Conservation (phyloP, 805 yeast genomes). For the Ogataea pilisensis region DNA sequence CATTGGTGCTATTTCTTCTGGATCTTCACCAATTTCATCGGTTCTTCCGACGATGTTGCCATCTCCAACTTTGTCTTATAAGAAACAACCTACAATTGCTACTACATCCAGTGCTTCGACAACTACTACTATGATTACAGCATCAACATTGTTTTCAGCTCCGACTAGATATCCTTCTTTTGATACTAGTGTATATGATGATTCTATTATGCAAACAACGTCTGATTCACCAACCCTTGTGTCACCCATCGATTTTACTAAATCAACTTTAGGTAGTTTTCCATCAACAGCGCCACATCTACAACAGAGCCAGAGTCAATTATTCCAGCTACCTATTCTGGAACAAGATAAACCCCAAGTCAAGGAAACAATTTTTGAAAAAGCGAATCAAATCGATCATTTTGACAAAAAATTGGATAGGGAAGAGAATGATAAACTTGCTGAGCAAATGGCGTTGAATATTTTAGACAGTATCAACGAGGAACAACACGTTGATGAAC, state of each 20-base stretch:
- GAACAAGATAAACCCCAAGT: conserved; percentile 1
- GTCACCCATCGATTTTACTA: conserved; percentile 5
- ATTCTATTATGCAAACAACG: conserved; percentile 3
- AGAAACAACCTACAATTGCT: conserved; percentile 6
- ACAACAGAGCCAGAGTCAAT: not conserved
- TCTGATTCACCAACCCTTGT: conserved; percentile 8
- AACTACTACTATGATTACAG: conserved; percentile 8
- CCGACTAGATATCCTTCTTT: conserved; percentile 4
- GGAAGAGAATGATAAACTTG: conserved; percentile 27
- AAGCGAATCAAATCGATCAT: conserved; percentile 32
- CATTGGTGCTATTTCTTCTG: not conserved
- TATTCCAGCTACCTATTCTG: conserved; percentile 1
- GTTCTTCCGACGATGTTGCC: conserved; percentile 1
- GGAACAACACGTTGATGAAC: conserved; percentile 28
- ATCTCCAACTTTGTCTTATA: not conserved
- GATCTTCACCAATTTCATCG: conserved; percentile 4
- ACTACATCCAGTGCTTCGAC: conserved; percentile 16
- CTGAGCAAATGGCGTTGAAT: conserved; percentile 33
- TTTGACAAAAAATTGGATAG: conserved; percentile 23
- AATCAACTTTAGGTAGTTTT: conserved; percentile 3
- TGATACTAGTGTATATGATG: conserved; percentile 6
- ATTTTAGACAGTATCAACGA: conserved; percentile 29
- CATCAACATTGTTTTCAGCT: conserved; percentile 3
- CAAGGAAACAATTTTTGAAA: conserved; percentile 24
- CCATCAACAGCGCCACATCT: not conserved